Conservation (phyloP, 1,284 basidiomycete genomes). For the Sanghuangporus weigelae region DNA sequence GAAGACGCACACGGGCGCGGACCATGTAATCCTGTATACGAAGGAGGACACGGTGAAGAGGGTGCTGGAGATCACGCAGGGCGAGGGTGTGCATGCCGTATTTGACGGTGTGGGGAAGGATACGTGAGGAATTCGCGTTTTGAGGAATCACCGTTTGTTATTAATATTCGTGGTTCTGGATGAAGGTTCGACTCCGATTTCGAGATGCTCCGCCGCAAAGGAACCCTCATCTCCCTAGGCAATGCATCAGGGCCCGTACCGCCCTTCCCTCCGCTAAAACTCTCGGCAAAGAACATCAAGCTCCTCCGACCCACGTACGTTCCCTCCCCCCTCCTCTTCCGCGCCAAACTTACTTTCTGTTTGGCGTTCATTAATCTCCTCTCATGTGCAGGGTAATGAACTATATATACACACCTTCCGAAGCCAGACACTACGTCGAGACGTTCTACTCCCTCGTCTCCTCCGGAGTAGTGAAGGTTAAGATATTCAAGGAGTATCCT, state of each 20-base stretch:
- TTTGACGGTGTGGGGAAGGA: constrained; percentile 95
- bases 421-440: constrained; percentile 59
- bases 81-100: constrained; percentile 80
- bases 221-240: constrained; percentile 84
- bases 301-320: constrained; percentile 70
- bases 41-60: constrained; percentile 65
- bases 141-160: neutral
- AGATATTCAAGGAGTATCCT: constrained; percentile 74
- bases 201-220: constrained; percentile 74
- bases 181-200: constrained; percentile 79
- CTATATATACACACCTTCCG: constrained; percentile 69
- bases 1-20: constrained; percentile 66
- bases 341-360: too few species aligned
- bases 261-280: constrained; percentile 69
- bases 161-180: neutral
- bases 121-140: constrained; percentile 48
- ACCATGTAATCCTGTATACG: constrained; percentile 83
- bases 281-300: constrained; percentile 81
- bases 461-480: constrained; percentile 61
- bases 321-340: neutral
- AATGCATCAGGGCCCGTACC: constrained; percentile 84
- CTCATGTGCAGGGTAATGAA: constrained; percentile 50
- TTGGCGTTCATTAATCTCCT: too few species aligned
- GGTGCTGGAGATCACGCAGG: constrained; percentile 76
- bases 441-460: constrained; percentile 65